These are phyloP conservation scores for Leccinum uliginosum DNA, from an alignment of 768 basidiomycete species.

Conservation along the genomic window DNA sequence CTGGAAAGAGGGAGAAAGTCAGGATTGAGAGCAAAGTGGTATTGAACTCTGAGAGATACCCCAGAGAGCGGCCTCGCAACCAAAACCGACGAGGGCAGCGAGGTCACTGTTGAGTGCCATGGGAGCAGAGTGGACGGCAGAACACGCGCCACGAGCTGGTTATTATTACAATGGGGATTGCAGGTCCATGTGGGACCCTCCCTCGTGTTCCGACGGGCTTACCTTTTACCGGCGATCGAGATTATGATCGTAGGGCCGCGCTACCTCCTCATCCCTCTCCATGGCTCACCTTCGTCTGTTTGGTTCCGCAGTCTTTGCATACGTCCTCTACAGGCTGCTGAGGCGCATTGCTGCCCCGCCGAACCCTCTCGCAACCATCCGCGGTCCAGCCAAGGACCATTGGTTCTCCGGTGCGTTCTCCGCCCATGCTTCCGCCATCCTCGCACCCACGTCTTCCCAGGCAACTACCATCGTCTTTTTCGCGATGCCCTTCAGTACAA, in stretches of 20 bases:
- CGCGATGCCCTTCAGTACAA: slow-evolving; percentile 32
- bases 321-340: slow-evolving; percentile 17
- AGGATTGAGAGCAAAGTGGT: neutral
- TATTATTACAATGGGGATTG: neutral
- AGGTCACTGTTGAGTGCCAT: slow-evolving; percentile 30
- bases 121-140: neutral
- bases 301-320: slow-evolving; percentile 2
- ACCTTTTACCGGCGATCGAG: neutral
- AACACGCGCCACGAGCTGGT: neutral
- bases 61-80: slow-evolving; percentile 34
- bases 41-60: slow-evolving; percentile 20
- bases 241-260: neutral
- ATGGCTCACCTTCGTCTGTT: slow-evolving; percentile 7
- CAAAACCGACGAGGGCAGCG: slow-evolving; percentile 36
- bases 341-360: slow-evolving; percentile 3
- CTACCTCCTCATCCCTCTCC: neutral
- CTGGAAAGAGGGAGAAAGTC: neutral
- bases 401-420: slow-evolving; percentile 30
- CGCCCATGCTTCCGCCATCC: too few species aligned
- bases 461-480: slow-evolving; percentile 31
- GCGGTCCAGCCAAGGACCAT: slow-evolving; percentile 31
- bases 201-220: too few species aligned
- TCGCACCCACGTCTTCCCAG: slow-evolving; percentile 11
- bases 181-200: too few species aligned
- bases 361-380: slow-evolving; percentile 21